Evolutionary conservation across 495 filamentous ascomycete species (phyloP).

Genomic region (Hypoxylon intermedium): DNA sequence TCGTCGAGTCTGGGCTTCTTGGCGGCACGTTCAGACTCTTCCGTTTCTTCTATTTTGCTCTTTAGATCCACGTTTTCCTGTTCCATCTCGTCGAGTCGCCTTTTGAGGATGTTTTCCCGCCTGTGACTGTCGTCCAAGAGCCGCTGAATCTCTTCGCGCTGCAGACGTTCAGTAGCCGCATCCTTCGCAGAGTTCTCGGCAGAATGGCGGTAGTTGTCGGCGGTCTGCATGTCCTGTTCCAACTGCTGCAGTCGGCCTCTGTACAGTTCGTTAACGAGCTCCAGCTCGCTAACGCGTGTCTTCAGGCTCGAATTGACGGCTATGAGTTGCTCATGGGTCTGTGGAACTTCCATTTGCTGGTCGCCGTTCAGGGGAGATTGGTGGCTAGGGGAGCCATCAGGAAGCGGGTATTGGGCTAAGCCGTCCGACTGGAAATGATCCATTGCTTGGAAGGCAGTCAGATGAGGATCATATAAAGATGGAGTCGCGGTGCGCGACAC

Average conservation of each 20-base stretch:
- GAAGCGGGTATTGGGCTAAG: conserved; percentile 54
- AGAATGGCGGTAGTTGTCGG: conserved; percentile 46
- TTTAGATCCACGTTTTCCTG: conserved; percentile 55
- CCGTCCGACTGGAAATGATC: conserved; percentile 63
- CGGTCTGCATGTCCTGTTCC: conserved; percentile 66
- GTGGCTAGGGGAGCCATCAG: conserved; percentile 70
- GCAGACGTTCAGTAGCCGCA: conserved; percentile 46
- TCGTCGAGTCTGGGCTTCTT: conserved; percentile 51
- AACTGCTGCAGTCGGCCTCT: conserved; percentile 85
- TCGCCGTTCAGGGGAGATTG: conserved; percentile 74
- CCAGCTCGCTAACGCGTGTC: conserved; percentile 90
- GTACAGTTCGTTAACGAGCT: conserved; percentile 95
- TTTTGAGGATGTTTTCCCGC: conserved; percentile 82
- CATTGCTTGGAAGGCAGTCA: conserved; percentile 75
- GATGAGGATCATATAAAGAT: conserved; percentile 65
- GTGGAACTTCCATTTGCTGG: conserved; percentile 72
- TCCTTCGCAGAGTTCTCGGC: conserved; percentile 52
- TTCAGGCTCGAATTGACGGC: conserved; percentile 81
- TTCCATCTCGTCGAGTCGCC: conserved; percentile 81
- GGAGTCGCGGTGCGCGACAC: conserved; percentile 88
- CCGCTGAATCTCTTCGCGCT: conserved; percentile 60
- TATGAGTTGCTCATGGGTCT: conserved; percentile 79
- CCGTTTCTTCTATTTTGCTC: conserved; percentile 45
- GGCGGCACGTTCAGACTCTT: conserved; percentile 43
- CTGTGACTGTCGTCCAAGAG: conserved; percentile 77